These are phyloP conservation scores for Sedum album DNA, from an alignment of 164 flowering plant genomes.

Conservation along the genomic window DNA sequence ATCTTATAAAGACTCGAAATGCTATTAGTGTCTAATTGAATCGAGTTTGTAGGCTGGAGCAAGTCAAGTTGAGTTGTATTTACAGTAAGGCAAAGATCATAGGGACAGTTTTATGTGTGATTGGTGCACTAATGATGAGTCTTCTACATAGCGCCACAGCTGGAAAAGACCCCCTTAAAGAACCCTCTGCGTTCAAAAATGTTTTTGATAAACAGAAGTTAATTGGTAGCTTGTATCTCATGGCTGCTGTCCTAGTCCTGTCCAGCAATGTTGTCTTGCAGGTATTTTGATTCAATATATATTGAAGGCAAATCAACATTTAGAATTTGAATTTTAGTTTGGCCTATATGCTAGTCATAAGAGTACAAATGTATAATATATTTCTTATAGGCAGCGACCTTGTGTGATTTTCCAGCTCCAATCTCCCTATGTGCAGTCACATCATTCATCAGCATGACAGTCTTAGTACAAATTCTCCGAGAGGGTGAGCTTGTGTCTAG, in stretches of 20 bases:
- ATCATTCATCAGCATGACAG: slow-evolving; percentile 51
- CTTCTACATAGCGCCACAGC: slow-evolving; percentile 31
- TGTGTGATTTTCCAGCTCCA: slow-evolving; percentile 76
- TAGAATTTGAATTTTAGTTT: too few species aligned
- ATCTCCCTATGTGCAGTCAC: slow-evolving; percentile 53
- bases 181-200: not conserved
- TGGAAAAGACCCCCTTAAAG: not conserved
- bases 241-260: slow-evolving; percentile 45
- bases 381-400: too few species aligned
- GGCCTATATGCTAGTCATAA: too few species aligned
- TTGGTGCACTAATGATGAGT: slow-evolving; percentile 72
- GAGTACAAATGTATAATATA: too few species aligned
- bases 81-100: slow-evolving; percentile 61
- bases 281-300: too few species aligned
- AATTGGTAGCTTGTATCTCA: slow-evolving; percentile 53
- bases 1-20: too few species aligned
- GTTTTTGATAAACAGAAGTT: slow-evolving; percentile 34
- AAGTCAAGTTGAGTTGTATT: slow-evolving; percentile 39
- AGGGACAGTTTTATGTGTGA: slow-evolving; percentile 64
- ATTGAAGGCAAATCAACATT: slow-evolving; percentile 12
- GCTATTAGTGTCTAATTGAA: not conserved
- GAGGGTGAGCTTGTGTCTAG: slow-evolving; percentile 22
- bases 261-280: slow-evolving; percentile 39
- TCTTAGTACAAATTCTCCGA: slow-evolving; percentile 26
- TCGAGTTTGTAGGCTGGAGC: slow-evolving; percentile 53